Base-by-base conservation (phyloP, 1,284 basidiomycete species). In the Coniferiporia sulphurascens region DNA sequence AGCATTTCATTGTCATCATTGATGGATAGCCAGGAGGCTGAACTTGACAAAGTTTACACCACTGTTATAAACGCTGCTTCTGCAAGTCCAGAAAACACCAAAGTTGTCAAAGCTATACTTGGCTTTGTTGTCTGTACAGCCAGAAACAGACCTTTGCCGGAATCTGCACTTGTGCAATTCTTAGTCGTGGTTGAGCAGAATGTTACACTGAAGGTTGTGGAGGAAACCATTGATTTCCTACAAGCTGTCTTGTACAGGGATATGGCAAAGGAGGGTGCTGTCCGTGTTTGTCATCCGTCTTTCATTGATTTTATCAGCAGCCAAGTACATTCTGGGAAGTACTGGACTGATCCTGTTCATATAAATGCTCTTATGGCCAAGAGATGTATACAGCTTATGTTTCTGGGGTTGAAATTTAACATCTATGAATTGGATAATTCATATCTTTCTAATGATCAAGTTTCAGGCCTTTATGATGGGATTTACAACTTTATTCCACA, bases 341-440 rank as follows among this genome's bases (percentile, higher is more conserved):
- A 15, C n/a, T 17, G n/a, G 12, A 15, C 44, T 9, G 44, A 45
- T 45, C 44, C 44, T 10, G 5, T 7, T 17, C 8, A 9, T 15
- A 9, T 45, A 17, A n/a, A 45, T 15, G 9, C 5, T 7, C 9
- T 5, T 9, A 17, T 45, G n/a, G 63, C 69, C 1, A 34, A 59
- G 2, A 59, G 66, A 0, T 69, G 66, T 8, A 58, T 75, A 7
- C 55, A 58, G 4, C 53, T 68, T 17, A 70, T 76, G 67, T 60
- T 69, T 7, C 12, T 56, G 1, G 65, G 68, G 13, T 72, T 80
- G 21, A 60, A 68, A 32, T 75, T 73, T 63, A 73, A 72, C 56
- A 71, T 76, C 6, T 71, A 68, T 51, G 44, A 62, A 8, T 52
- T 73, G 4, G 53, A 66, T 38, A 66, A 67, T 0, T 73, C 74